Conservation (phyloP, 176 grass and related monocot genomes). For the Bothriochloa decipiens region DNA sequence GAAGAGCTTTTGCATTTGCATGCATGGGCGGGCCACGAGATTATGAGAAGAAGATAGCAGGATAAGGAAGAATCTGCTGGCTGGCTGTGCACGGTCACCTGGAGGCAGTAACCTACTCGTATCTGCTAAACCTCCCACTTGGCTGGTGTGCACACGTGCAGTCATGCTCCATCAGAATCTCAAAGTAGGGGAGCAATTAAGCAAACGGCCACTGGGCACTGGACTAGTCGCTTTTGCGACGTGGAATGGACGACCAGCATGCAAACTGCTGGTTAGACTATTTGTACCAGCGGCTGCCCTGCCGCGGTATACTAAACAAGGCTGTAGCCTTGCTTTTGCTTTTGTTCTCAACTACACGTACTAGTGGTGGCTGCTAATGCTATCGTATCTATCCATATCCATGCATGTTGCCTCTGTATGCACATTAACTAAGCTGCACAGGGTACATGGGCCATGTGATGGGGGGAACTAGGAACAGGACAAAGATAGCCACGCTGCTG, state of each 20-base stretch:
- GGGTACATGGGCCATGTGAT: conserved; percentile 35
- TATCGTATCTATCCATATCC: too few relatives aligned
- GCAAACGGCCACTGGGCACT: background rate
- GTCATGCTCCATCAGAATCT: background rate
- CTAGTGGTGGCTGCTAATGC: background rate
- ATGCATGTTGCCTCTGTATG: background rate
- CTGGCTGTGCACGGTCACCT: background rate
- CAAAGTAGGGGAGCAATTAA: background rate
- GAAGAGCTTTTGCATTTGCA: background rate
- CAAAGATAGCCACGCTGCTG: background rate
- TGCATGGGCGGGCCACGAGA: background rate
- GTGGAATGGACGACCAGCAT: background rate
- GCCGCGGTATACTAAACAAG: conserved; percentile 15
- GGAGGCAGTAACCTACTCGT: background rate
- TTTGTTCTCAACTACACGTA: background rate
- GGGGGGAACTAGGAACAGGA: background rate
- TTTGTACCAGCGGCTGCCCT: too few relatives aligned
- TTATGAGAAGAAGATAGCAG: background rate
- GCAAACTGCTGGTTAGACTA: background rate
- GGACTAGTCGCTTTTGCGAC: background rate
- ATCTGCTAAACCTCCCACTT: background rate
- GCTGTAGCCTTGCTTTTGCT: background rate
- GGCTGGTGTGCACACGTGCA: conserved; percentile 26
- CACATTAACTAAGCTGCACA: background rate
- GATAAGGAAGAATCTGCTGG: conserved; percentile 50